Evolutionary conservation across 352 stramenopile species (phyloP), one percentile per base, ranked within the genome.

Genomic region (Globisporangium middletonii): DNA sequence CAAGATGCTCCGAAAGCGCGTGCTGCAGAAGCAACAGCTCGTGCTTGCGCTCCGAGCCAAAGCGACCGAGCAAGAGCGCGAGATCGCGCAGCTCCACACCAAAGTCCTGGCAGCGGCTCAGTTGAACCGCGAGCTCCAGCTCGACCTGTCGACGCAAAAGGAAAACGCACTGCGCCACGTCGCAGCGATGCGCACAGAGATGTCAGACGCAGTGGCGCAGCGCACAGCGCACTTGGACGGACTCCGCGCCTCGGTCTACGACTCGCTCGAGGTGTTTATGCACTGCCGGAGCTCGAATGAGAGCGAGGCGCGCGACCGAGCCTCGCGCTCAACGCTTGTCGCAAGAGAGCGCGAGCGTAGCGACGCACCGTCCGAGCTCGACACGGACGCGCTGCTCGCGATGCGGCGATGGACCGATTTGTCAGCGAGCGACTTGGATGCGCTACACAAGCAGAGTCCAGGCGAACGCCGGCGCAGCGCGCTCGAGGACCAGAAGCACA

Each of bases 1-100:
- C 28, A 79, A 80, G 23, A 55, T 62, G 16, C 62, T 88, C 19
- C 73, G 78, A 52, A 62, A 68, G 37, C 77, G 77, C 5, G 69
- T 86, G 19, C 41, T 88, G 11, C 71, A 84, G 33, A 88, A 88
- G 38, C 77, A 88, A 52, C 71, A 83, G 18, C 59, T 88, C 27
- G 62, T 84, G 23, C 33, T 71, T 3, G 68, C 60, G 5, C 73
- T 72, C 48, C 82, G 82, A 44, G 57, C 62, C 33, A 82, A 88
- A 28, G 12, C 77, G 16, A 50, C 64, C 0, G 62, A 67, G 11
- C 41, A 67, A 43, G 73, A 84, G 18, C 48, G 58, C 1, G 64
- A 81, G 38, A 41, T 84, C 47, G 52, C 58, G 23, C 43, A 60
- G 13, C 60, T 82, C 33, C 60, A 69, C 50, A 67, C 70, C 4